phyloP scores from a whole-genome alignment of 257 asterid genomes.

The Cruciata laevipes region DNA sequence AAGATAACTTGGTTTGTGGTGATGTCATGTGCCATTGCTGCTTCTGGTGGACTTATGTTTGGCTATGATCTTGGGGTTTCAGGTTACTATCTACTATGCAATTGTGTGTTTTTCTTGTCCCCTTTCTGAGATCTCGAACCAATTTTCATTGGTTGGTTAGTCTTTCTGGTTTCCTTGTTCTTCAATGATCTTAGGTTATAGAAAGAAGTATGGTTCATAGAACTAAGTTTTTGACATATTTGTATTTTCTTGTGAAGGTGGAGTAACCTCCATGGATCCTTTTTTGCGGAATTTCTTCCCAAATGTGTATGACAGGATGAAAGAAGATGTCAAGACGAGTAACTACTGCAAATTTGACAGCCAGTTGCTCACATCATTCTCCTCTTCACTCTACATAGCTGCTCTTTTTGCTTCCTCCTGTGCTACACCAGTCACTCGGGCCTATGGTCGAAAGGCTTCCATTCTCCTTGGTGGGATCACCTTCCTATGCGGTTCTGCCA shows the following conservation, averaged over 20 bases:
- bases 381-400: constrained; percentile 2
- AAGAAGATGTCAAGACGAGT: neutral
- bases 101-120: too few species aligned
- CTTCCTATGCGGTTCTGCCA: neutral
- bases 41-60: neutral
- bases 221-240: too few species aligned
- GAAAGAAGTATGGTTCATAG: too few species aligned
- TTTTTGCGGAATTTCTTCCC: neutral
- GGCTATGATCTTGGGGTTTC: constrained; percentile 2
- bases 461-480: neutral
- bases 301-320: neutral
- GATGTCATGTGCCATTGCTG: constrained; percentile 1
- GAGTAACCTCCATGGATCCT: neutral
- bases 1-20: neutral
- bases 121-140: too few species aligned
- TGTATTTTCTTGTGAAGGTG: neutral
- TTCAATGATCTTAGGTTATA: too few species aligned
- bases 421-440: neutral
- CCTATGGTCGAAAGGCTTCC: neutral
- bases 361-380: neutral
- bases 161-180: neutral
- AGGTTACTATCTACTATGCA: neutral
- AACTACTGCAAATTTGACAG: constrained; percentile 1
- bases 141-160: too few species aligned
- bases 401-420: neutral